Base-by-base conservation (phyloP, 805 yeast genomes). In the Myxozyma kluyveri region DNA sequence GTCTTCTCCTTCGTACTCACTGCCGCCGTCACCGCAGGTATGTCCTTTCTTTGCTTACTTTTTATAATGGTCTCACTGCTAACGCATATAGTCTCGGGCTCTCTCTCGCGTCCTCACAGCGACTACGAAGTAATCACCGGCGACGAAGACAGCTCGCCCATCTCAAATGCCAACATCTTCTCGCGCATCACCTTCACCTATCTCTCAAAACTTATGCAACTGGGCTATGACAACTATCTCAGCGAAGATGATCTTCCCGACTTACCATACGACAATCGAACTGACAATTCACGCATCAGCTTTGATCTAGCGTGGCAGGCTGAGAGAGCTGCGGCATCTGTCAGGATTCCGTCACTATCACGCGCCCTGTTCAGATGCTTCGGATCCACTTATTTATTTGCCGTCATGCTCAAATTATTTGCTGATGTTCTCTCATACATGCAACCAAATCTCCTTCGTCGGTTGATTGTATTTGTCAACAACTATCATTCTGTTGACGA, bases 131-230 rank as follows among this genome's bases (percentile, higher is more conserved):
- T 65, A 23, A 53, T 73, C 44, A 62, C 70, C 5, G 58, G 54
- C 53, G 69, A 72, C 56, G 51, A 50, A 18, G 65, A 65, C 47
- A 55, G 52, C 33, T 63, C 66, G 42, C 85, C 83, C 0, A 69
- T 39, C 4, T 50, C 43, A 3, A 23, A 65, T 47, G 86, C 88
- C 4, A 82, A 90, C 65, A 72, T 88, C 6, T 80, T 90, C 56
- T 84, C 95, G 1, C 74, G 79, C 45, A 72, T 90, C 48, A 83
- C 95, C 0, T 91, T 91, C 67, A 72, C 83, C 29, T 93, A 98
- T 96, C 86, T 93, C 95, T 82, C 88, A 22, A 80, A 76, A 1
- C 72, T 93, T 60, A 87, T 91, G 82, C 78, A 72, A 57, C 79
- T 79, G 47, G 97, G 97, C n/a, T 85, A 83, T 62, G 70, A 75